phyloP scores from a whole-genome alignment of 2,329 filamentous ascomycete genomes.

The Helotiales sp. region DNA sequence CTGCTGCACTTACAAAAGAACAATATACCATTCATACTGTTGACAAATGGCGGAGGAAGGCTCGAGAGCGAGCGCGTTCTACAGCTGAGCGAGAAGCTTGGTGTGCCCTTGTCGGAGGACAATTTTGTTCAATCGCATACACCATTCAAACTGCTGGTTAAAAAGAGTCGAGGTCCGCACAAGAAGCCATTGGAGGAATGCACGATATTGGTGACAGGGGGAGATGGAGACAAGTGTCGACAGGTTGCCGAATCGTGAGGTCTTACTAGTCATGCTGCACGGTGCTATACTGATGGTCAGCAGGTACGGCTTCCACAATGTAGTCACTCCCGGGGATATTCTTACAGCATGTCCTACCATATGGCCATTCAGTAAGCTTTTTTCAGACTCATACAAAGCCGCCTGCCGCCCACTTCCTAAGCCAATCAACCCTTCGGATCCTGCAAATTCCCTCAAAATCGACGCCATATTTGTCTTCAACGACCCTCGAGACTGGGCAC shows the following conservation, averaged over 20 bases:
- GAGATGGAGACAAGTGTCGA: slow-evolving; percentile 43
- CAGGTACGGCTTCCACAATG: slow-evolving; percentile 76
- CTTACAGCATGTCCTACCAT: slow-evolving; percentile 72
- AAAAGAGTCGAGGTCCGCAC: slow-evolving; percentile 53
- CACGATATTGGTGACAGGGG: slow-evolving; percentile 77
- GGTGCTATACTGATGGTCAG: neutral
- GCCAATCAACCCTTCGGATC: slow-evolving; percentile 50
- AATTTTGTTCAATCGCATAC: slow-evolving; percentile 92
- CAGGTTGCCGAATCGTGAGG: slow-evolving; percentile 66
- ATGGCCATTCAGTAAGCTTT: slow-evolving; percentile 80
- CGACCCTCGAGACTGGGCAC: slow-evolving; percentile 93
- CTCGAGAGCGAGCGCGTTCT: slow-evolving; percentile 74
- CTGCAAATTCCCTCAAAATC: slow-evolving; percentile 66
- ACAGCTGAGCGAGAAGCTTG: slow-evolving; percentile 70
- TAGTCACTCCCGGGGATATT: slow-evolving; percentile 86
- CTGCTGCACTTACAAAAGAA: slow-evolving; percentile 74
- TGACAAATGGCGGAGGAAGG: slow-evolving; percentile 94
- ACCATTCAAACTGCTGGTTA: slow-evolving; percentile 75
- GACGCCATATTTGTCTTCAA: slow-evolving; percentile 94
- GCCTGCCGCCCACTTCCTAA: slow-evolving; percentile 63
- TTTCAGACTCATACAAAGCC: slow-evolving; percentile 63
- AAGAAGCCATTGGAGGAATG: slow-evolving; percentile 58
- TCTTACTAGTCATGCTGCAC: neutral
- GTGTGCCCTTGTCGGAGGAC: slow-evolving; percentile 65
- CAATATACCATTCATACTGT: slow-evolving; percentile 86